Conservation (phyloP, 1,139 yeast species). For the Debaryomycetaceae sp. region DNA sequence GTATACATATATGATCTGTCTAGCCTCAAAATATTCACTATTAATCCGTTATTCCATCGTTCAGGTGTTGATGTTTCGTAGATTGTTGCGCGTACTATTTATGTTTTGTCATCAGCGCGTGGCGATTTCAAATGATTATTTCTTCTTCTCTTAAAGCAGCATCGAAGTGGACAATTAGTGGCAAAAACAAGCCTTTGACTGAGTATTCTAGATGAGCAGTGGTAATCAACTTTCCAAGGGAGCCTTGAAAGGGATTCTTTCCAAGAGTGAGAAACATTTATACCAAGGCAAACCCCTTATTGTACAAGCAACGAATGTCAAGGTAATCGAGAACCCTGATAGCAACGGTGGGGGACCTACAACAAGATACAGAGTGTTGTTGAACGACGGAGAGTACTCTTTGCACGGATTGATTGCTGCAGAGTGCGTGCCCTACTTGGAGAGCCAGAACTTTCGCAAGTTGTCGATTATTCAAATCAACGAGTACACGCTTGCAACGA, state of each 20-base stretch:
- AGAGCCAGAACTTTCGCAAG: constrained; percentile 38
- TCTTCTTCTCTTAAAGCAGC: not conserved
- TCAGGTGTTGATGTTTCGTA: not conserved
- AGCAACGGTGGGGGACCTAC: constrained; percentile 40
- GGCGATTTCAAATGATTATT: constrained; percentile 1
- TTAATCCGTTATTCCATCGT: no score
- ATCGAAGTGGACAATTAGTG: not conserved
- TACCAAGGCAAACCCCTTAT: constrained; percentile 30
- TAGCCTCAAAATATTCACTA: not conserved
- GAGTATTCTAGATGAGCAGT: constrained; percentile 1
- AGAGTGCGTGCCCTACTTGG: constrained; percentile 49
- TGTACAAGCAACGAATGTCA: constrained; percentile 48
- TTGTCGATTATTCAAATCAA: constrained; percentile 33
- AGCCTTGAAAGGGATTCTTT: constrained; percentile 25
- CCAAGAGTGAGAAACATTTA: constrained; percentile 19
- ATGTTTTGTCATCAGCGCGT: not conserved
- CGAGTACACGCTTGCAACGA: constrained; percentile 45
- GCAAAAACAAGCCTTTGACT: not conserved
- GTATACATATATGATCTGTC: not conserved
- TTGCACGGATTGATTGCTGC: constrained; percentile 68
- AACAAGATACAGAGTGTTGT: constrained; percentile 51
- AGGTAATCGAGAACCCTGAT: constrained; percentile 24
- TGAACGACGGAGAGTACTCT: constrained; percentile 62
- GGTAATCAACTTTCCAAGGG: constrained; percentile 14
- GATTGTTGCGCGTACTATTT: constrained; percentile 6